These are phyloP conservation scores for Suillus brevipes DNA, from an alignment of 768 basidiomycete species.

Conservation along the genomic window DNA sequence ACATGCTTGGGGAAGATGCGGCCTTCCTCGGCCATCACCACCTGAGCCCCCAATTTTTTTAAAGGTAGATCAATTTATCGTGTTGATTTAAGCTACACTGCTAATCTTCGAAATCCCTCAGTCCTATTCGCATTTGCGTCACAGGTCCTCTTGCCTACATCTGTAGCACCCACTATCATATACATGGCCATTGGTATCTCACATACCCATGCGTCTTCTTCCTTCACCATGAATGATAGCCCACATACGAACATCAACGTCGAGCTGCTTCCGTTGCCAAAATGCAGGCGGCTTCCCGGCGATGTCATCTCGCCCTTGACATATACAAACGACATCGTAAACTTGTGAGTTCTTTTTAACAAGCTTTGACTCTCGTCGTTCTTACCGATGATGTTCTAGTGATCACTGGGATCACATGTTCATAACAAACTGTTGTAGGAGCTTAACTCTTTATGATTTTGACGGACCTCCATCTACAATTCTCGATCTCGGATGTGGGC, in stretches of 20 bases:
- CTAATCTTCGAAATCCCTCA: conserved; percentile 7
- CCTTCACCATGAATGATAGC: conserved; percentile 24
- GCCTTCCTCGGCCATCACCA: conserved; percentile 21
- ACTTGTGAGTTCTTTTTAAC: conserved; percentile 47
- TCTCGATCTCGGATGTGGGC: conserved; percentile 73
- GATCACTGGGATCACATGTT: conserved; percentile 77
- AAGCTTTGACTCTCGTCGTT: conserved; percentile 1
- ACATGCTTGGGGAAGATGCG: conserved; percentile 16
- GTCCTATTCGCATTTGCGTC: conserved; percentile 17
- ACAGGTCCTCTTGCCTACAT: not conserved
- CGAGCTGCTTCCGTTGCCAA: conserved; percentile 40
- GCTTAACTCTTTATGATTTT: conserved; percentile 57
- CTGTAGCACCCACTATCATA: not conserved
- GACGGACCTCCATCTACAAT: conserved; percentile 49
- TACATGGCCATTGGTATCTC: not conserved
- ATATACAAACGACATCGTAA: conserved; percentile 47
- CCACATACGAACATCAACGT: conserved; percentile 47
- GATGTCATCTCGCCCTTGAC: conserved; percentile 57
- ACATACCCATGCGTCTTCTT: conserved; percentile 21
- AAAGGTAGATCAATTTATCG: conserved; percentile 19
- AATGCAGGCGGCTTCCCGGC: conserved; percentile 45
- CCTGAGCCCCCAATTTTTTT: conserved; percentile 15
- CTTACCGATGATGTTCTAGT: conserved; percentile 34
- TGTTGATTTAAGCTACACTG: conserved; percentile 1
- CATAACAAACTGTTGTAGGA: conserved; percentile 46